phyloP scores from a whole-genome alignment of 805 yeast species.

The Wickerhamiella bombiphila region DNA sequence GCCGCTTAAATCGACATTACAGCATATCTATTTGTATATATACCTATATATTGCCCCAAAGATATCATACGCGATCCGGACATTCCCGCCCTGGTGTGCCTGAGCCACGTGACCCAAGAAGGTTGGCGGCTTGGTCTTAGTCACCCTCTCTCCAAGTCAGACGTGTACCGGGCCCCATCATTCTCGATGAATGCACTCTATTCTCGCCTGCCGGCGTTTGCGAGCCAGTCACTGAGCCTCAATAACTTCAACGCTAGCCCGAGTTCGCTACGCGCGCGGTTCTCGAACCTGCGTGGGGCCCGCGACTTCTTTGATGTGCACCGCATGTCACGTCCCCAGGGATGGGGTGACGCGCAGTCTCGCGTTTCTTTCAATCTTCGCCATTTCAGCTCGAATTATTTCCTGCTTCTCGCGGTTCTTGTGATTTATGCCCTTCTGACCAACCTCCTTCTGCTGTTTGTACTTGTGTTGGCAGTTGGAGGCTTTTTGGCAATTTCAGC shows the following conservation, averaged over 20 bases:
- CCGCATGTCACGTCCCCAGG: constrained; percentile 79
- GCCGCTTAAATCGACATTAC: background rate
- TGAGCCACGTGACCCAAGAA: too few relatives aligned
- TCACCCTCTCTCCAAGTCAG: too few relatives aligned
- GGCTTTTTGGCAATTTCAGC: constrained; percentile 69
- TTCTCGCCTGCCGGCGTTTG: constrained; percentile 13
- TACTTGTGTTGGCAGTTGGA: constrained; percentile 52
- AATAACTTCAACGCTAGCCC: constrained; percentile 12
- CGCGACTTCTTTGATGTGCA: constrained; percentile 88
- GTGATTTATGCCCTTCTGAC: constrained; percentile 78
- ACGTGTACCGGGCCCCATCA: too few relatives aligned
- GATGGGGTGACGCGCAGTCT: constrained; percentile 76
- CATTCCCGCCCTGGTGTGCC: too few relatives aligned
- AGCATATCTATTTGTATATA: background rate
- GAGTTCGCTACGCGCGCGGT: constrained; percentile 36
- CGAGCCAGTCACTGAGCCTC: constrained; percentile 7
- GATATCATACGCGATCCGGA: too few relatives aligned
- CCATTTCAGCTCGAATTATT: constrained; percentile 78
- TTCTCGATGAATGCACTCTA: constrained; percentile 14
- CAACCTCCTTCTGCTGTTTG: constrained; percentile 71
- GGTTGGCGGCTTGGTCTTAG: too few relatives aligned
- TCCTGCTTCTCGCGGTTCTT: constrained; percentile 53
- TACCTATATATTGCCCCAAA: background rate
- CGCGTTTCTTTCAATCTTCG: constrained; percentile 77
- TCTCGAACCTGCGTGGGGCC: constrained; percentile 69